Base-by-base conservation (phyloP, 176 grass and related monocot species). In the Paspalum notatum region DNA sequence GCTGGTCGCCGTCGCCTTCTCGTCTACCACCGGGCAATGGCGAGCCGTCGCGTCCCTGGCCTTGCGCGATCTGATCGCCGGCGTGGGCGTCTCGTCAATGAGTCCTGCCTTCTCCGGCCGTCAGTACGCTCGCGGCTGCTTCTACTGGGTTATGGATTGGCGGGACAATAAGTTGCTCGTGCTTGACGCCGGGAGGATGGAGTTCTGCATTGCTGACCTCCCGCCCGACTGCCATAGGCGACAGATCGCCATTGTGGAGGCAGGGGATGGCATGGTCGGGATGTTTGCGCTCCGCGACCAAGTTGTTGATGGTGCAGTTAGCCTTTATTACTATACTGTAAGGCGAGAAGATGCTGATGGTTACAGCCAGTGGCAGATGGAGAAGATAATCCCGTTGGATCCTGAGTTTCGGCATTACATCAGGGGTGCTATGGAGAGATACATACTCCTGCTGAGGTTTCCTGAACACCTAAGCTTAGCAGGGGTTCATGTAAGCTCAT, bases 331-430 rank as follows among this genome's bases (percentile, higher is more conserved):
- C n/a, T n/a, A 88, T 6, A 73, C n/a, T 6, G 71, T 79, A 3
- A 83, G 59, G 74, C 58, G 2, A 27, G 68, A 50, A 8, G 8
- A 65, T 5, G 60, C 25, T 8, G 41, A 6, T 9, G 71, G 42
- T 52, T 72, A 58, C 21, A 58, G 47, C 5, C 41, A 67, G 37
- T 79, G 74, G 80, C 67, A 79, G 50, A 42, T 74, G 59, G 67
- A 83, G 74, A 88, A 74, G 9, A 67, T 9, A 49, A 88, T 88
- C 17, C 75, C 86, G 2, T 43, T 88, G 80, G 74, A 83, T 74
- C 53, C 75, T 66, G 41, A 8, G 7, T 88, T 79, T 46, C 58
- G 42, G 26, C 26, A 88, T 59, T 83, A 24, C 80, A 66, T 88
- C 67, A 88, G 49, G 63, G 67, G 50, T 15, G 68, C 68, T 37